Evolutionary conservation across 352 stramenopile species (phyloP), one percentile per base, ranked within the genome.

Genomic region (Phytophthora uliginosa): DNA sequence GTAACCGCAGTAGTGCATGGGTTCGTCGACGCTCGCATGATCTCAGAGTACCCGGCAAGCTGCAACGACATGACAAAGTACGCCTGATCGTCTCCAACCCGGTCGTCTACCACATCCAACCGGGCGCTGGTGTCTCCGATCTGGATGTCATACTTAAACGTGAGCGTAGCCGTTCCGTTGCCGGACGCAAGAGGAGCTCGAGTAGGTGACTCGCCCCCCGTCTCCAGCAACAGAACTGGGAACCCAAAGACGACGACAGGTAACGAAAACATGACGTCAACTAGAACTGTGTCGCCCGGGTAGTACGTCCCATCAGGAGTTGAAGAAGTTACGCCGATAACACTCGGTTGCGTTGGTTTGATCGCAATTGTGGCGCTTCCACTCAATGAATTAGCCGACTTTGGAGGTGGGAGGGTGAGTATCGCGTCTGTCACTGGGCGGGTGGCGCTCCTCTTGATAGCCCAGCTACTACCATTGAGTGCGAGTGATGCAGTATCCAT

Each of bases 201-300:
- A 7, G 81, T 71, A 18, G 63, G 61, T 0, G 31, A 6, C 22
- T 50, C 38, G 7, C 53, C 56, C 2, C 69, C 56, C 5, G 66
- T 78, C 5, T 69, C 73, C 3, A 95, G 38, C 0, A 78, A 33
- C 4, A 95, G 22, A 1, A 79, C 63, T 3, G 88, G 86, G 10
- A 69, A 74, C 0, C 86, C 86, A 63, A 82, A 84, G 13, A 92
- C 86, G 0, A 88, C 45, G 0, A 95, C 88, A 5, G 85, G 86
- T 26, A 94, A 54, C 2, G 88, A 88, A 51, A 95, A 95, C 3
- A 74, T 61, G 1, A 95, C 75, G 8, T 84, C 63, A 20, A 95
- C 66, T 0, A 82, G 61, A 15, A 95, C 72, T 0, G 60, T 76
- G 40, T 95, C 88, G 3, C 88, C 88, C 12, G 81, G 74, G 52